Percentiles rank a stretch among this genome's conserved stretches.
These are phyloP conservation scores for Kodamaea kaohsiungensis DNA, from an alignment of 805 yeast species.

Conservation along the genomic window DNA sequence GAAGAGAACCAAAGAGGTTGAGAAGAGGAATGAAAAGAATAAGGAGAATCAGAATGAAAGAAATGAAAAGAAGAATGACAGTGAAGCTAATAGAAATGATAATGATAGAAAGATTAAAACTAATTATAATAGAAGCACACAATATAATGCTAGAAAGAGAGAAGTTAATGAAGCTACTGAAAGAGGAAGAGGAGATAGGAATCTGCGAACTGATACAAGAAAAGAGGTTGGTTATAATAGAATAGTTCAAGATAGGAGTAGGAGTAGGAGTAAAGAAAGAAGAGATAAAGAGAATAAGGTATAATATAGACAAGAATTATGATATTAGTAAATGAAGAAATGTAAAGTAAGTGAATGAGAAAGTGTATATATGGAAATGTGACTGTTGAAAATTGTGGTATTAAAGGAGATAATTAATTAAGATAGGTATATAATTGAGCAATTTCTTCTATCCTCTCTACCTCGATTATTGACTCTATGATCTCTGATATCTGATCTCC, in stretches of 20 bases:
- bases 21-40: conserved; percentile 5
- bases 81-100: background rate
- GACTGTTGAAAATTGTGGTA: too few relatives aligned
- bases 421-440: too few relatives aligned
- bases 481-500: too few relatives aligned
- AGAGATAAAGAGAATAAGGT: background rate
- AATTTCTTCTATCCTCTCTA: too few relatives aligned
- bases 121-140: conserved; percentile 29
- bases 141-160: conserved; percentile 13
- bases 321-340: background rate
- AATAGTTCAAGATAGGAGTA: background rate
- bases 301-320: background rate
- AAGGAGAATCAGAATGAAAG: background rate
- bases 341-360: background rate
- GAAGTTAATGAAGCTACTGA: conserved; percentile 2
- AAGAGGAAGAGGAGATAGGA: conserved; percentile 6
- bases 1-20: conserved; percentile 18
- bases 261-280: background rate
- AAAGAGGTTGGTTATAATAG: background rate
- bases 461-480: too few relatives aligned
- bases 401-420: too few relatives aligned
- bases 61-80: background rate
- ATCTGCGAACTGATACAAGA: background rate
- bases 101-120: conserved; percentile 15
- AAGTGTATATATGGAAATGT: too few relatives aligned